Percentiles rank a stretch among this genome's conserved stretches.
Conservation (phyloP, 192 early-diverging fungal genomes). For the Coemansia sp. region DNA sequence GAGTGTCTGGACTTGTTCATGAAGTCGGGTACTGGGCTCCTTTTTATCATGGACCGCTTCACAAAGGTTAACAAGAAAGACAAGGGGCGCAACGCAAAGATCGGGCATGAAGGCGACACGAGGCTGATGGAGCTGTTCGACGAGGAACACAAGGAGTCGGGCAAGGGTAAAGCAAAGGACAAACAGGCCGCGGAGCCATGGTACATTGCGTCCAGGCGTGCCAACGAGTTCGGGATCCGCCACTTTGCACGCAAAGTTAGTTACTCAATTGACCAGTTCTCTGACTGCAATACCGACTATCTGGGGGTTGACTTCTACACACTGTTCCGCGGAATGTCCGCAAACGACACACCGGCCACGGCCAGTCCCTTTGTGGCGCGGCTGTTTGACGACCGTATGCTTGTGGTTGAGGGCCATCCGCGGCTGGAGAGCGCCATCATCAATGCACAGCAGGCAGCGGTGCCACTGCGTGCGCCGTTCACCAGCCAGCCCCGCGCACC, state of each 20-base stretch:
- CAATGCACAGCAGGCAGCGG: constrained; percentile 70
- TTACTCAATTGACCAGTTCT: constrained; percentile 61
- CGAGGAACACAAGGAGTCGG: constrained; percentile 25
- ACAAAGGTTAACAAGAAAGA: constrained; percentile 51
- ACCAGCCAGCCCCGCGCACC: constrained; percentile 28
- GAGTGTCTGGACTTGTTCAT: constrained; percentile 75
- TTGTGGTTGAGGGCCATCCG: constrained; percentile 83
- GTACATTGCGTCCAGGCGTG: constrained; percentile 32
- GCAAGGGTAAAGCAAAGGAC: constrained; percentile 17
- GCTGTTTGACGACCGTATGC: constrained; percentile 69
- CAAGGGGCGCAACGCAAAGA: constrained; percentile 34
- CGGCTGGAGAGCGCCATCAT: constrained; percentile 74
- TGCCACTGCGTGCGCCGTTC: constrained; percentile 64
- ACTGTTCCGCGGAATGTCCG: constrained; percentile 70
- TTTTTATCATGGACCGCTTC: constrained; percentile 73
- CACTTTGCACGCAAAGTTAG: constrained; percentile 75
- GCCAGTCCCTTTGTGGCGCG: constrained; percentile 72
- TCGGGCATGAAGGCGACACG: constrained; percentile 38
- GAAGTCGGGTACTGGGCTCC: constrained; percentile 68
- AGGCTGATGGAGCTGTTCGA: constrained; percentile 40
- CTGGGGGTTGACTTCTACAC: constrained; percentile 82
- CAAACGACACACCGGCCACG: constrained; percentile 51
- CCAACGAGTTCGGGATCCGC: constrained; percentile 69
- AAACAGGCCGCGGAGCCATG: constrained; percentile 29
- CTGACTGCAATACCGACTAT: constrained; percentile 76